phyloP scores from a whole-genome alignment of 306 rosid species.

The Vigna mungo region DNA sequence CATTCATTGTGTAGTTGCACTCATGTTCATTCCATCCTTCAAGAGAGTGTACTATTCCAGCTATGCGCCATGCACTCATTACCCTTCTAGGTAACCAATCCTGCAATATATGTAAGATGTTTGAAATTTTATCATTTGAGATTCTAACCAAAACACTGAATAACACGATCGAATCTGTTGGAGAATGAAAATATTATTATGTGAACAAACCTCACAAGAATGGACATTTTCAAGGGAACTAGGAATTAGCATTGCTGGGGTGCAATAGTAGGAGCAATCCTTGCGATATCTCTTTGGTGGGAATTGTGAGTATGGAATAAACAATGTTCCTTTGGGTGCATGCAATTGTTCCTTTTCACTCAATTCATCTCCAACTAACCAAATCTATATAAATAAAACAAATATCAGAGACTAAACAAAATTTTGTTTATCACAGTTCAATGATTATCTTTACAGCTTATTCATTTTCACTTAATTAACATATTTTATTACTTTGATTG shows the following conservation, averaged over 20 bases:
- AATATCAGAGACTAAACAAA: no score
- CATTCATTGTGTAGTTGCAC: slow-evolving; percentile 51
- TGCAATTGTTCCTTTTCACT: slow-evolving; percentile 60
- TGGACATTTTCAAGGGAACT: slow-evolving; percentile 58
- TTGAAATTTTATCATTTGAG: background rate
- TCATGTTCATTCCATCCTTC: slow-evolving; percentile 76
- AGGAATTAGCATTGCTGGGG: slow-evolving; percentile 75
- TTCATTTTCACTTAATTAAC: no score
- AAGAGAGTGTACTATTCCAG: slow-evolving; percentile 68
- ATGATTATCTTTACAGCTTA: no score
- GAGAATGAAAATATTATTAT: no score
- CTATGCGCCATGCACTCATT: slow-evolving; percentile 52
- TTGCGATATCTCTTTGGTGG: slow-evolving; percentile 65
- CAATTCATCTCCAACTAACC: slow-evolving; percentile 76
- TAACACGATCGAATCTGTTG: background rate
- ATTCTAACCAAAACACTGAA: background rate
- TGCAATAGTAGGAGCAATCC: slow-evolving; percentile 68
- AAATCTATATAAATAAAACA: slow-evolving; percentile 39
- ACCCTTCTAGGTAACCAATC: slow-evolving; percentile 74
- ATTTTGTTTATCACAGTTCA: no score
- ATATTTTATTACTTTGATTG: no score
- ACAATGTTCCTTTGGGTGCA: slow-evolving; percentile 67
- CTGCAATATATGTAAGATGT: slow-evolving; percentile 1
- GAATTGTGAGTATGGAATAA: slow-evolving; percentile 71
- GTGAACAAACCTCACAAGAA: slow-evolving; percentile 76